phyloP scores from a whole-genome alignment of 2,329 filamentous ascomycete genomes.

The Emergomyces orientalis region DNA sequence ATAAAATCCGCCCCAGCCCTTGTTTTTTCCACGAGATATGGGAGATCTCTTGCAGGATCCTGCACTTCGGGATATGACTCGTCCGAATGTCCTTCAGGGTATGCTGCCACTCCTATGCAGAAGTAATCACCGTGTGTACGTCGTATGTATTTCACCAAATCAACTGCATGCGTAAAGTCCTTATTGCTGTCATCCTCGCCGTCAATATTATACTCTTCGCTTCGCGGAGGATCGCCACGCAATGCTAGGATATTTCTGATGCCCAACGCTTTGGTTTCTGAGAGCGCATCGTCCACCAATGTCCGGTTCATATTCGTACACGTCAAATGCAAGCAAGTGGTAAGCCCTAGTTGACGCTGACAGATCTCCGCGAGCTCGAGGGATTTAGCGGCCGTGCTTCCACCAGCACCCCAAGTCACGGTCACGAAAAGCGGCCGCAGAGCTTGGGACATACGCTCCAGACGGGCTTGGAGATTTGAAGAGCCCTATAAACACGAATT shows the following conservation, averaged over 20 bases:
- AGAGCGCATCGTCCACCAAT: constrained; percentile 77
- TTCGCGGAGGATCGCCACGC: constrained; percentile 80
- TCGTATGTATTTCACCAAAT: constrained; percentile 82
- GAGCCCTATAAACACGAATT: constrained; percentile 52
- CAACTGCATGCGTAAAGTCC: constrained; percentile 80
- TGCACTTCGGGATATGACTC: constrained; percentile 78
- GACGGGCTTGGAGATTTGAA: constrained; percentile 81
- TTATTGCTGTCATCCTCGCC: constrained; percentile 54
- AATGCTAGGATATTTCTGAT: constrained; percentile 91
- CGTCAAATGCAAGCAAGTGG: constrained; percentile 90
- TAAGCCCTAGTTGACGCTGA: constrained; percentile 82
- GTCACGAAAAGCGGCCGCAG: constrained; percentile 90
- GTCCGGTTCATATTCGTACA: constrained; percentile 94
- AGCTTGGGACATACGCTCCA: constrained; percentile 89
- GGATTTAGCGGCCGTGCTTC: constrained; percentile 81
- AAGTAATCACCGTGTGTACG: constrained; percentile 87
- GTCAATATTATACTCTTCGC: constrained; percentile 72
- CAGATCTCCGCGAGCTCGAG: constrained; percentile 92
- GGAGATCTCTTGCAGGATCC: constrained; percentile 58
- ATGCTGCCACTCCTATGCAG: constrained; percentile 86
- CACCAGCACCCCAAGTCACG: constrained; percentile 95
- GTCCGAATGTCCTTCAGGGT: constrained; percentile 90
- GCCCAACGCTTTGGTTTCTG: constrained; percentile 81
- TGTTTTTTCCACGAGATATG: constrained; percentile 82
- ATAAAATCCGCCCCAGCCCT: constrained; percentile 91